Percentiles rank a stretch among this genome's conserved stretches.
Evolutionary conservation across 306 rosid genomes (phyloP).

Genomic region (Abrus precatorius): DNA sequence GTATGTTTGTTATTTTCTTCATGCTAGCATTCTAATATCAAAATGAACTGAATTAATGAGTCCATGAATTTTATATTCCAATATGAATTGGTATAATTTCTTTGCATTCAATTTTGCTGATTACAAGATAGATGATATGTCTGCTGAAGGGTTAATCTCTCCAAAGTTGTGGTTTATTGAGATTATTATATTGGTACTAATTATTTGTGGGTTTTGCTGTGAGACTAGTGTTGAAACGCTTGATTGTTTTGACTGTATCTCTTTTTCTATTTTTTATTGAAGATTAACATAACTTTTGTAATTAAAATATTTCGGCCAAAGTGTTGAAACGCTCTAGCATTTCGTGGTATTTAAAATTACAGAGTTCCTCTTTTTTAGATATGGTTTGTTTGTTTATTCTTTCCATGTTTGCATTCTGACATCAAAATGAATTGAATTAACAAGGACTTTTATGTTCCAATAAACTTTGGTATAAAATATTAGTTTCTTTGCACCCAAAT

Average conservation of each 20-base stretch:
- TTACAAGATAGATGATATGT: background rate
- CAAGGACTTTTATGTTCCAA: background rate
- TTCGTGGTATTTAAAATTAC: background rate
- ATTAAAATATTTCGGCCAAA: background rate
- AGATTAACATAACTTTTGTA: background rate
- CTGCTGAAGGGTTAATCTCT: background rate
- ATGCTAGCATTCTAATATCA: background rate
- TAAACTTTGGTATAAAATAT: conserved; percentile 5
- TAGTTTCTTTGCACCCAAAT: background rate
- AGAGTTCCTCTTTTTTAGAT: too few species aligned
- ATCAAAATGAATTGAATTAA: conserved; percentile 13
- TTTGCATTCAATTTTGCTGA: background rate
- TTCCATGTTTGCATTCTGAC: background rate
- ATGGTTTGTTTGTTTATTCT: too few species aligned
- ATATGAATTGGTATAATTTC: background rate
- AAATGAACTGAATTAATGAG: conserved; percentile 7
- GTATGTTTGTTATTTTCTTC: background rate
- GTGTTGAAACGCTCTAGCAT: background rate
- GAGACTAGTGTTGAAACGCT: background rate
- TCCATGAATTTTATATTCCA: background rate
- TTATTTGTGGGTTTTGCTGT: background rate
- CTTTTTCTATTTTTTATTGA: background rate
- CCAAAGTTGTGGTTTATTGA: background rate
- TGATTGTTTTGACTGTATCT: background rate
- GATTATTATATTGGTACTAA: background rate